Conservation (phyloP, 495 filamentous ascomycete species). For the Amniculicola lignicola region DNA sequence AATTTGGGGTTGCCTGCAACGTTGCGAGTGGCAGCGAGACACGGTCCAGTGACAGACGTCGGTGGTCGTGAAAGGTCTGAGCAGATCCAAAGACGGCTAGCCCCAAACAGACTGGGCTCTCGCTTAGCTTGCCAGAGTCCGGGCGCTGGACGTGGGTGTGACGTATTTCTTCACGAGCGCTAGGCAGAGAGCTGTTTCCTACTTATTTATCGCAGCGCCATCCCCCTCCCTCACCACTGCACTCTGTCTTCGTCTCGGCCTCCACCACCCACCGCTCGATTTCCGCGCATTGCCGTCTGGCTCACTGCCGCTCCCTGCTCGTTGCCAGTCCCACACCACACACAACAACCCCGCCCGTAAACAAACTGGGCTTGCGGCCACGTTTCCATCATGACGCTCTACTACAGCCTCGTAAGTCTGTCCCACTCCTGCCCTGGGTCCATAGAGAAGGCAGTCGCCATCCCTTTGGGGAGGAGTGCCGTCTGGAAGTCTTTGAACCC, state of each 20-base stretch:
- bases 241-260: not conserved
- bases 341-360: conserved; percentile 15
- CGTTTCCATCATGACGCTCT: conserved; percentile 83
- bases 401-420: conserved; percentile 87
- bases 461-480: no score
- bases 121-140: not conserved
- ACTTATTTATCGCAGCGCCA: not conserved
- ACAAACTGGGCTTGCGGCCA: conserved; percentile 15
- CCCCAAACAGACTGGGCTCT: not conserved
- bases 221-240: not conserved
- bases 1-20: not conserved
- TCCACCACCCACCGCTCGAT: not conserved
- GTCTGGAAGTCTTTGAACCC: no score
- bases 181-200: conserved; percentile 9
- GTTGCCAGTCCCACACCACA: not conserved
- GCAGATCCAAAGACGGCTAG: not conserved
- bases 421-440: conserved; percentile 6
- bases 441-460: no score
- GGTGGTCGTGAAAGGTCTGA: not conserved
- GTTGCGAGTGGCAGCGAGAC: not conserved
- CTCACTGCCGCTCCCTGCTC: not conserved
- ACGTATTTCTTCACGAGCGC: conserved; percentile 22
- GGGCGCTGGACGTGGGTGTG: not conserved
- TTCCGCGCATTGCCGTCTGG: not conserved
- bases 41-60: not conserved